Evolutionary conservation across 2,329 filamentous ascomycete genomes (phyloP).

Genomic region (Lasiodiplodia gonubiensis): DNA sequence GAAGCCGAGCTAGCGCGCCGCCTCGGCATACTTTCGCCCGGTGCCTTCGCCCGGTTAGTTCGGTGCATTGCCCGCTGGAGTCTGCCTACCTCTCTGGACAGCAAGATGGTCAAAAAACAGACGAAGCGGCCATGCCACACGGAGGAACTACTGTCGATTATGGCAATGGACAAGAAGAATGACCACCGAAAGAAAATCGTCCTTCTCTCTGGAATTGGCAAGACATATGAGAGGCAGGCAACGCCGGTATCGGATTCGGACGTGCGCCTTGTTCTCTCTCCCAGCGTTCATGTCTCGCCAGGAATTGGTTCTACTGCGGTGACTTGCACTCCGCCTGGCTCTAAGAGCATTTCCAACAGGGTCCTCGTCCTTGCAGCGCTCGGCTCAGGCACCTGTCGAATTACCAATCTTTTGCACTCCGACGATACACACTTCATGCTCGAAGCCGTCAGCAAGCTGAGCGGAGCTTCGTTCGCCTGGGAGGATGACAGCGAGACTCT

Average conservation of each 20-base stretch:
- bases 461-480: slow-evolving; percentile 89
- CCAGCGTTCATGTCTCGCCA: slow-evolving; percentile 75
- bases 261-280: slow-evolving; percentile 82
- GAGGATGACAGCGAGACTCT: slow-evolving; percentile 92
- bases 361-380: slow-evolving; percentile 93
- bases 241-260: slow-evolving; percentile 85
- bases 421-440: slow-evolving; percentile 98
- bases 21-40: slow-evolving; percentile 81
- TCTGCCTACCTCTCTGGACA: slow-evolving; percentile 81
- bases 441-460: slow-evolving; percentile 82
- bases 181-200: slow-evolving; percentile 95
- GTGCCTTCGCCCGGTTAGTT: slow-evolving; percentile 55
- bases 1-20: slow-evolving; percentile 93
- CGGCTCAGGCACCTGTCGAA: slow-evolving; percentile 80
- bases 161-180: slow-evolving; percentile 99
- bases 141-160: slow-evolving; percentile 83
- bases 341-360: slow-evolving; percentile 96
- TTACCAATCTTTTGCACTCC: slow-evolving; percentile 92
- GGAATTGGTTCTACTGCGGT: slow-evolving; percentile 71
- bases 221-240: slow-evolving; percentile 74
- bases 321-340: slow-evolving; percentile 86
- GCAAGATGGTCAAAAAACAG: slow-evolving; percentile 83
- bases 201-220: slow-evolving; percentile 85
- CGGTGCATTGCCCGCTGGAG: slow-evolving; percentile 75
- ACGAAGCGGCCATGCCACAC: slow-evolving; percentile 67